Conservation (phyloP, 2,329 filamentous ascomycete genomes). For the Clarireedia paspali region DNA sequence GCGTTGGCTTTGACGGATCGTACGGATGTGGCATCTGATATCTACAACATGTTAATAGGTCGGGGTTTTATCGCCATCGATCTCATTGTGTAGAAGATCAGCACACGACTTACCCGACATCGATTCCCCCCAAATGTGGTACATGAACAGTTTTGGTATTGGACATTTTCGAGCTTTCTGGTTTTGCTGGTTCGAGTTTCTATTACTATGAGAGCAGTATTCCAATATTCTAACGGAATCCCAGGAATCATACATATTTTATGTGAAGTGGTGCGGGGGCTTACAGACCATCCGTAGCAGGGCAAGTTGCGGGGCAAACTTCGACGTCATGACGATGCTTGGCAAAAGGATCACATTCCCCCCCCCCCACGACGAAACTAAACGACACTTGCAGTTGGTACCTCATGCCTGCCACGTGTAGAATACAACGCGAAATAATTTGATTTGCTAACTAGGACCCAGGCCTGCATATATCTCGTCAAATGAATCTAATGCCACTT, state of each 20-base stretch:
- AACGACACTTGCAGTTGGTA: no score
- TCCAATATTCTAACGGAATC: no score
- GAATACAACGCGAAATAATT: no score
- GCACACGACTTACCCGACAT: constrained; percentile 34
- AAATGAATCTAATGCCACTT: constrained; percentile 9
- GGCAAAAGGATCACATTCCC: no score
- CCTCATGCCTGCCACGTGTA: no score
- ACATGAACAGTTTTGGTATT: constrained; percentile 36
- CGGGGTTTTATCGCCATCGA: neutral
- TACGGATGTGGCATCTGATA: constrained; percentile 29
- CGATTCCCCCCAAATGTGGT: constrained; percentile 41
- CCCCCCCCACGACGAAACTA: no score
- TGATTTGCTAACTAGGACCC: neutral
- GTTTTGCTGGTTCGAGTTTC: neutral
- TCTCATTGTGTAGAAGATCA: neutral
- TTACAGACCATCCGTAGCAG: no score
- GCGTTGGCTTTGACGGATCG: constrained; percentile 42
- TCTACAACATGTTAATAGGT: neutral
- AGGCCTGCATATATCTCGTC: constrained; percentile 7
- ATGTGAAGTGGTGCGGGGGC: no score
- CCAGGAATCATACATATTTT: no score
- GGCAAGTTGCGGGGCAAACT: no score
- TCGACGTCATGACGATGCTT: no score
- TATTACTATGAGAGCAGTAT: no score
- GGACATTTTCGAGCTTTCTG: constrained; percentile 3